Base-by-base conservation (phyloP, 139 green algal species). In the Tetradesmus obliquus region DNA sequence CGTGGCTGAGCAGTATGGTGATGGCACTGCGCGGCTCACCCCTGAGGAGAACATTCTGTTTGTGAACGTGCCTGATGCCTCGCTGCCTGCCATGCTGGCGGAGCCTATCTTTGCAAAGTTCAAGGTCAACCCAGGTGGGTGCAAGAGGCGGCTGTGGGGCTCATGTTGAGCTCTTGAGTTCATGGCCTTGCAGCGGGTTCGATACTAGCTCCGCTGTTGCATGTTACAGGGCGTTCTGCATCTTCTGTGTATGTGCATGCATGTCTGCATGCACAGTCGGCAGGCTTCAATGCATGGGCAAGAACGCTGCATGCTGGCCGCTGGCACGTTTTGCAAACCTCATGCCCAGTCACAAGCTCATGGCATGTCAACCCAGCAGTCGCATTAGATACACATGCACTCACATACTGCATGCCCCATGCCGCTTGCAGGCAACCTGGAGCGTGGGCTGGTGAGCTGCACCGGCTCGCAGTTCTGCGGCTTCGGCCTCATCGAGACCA, bases 41-140 rank as follows among this genome's bases (percentile, higher is more conserved):
- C 98, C 99, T 81, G 98, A 99, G 93, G 94, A 99, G 95, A 99
- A 99, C 92, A 91, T 99, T 2, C 91, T 99, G 2, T 97, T 99
- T 84, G 93, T 96, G 55, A 98, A 99, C 91, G 93, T 99, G 5
- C 96, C 96, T 0, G 93, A 99, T 79, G 96, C 82, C n/a, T 97
- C 97, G 57, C 85, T 99, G 79, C 94, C 96, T 2, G 96, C 90
- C 1, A 93, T 99, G 92, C 94, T 98, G 88, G 91, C 93, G n/a
- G 98, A 99, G 91, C 97, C 97, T 2, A 79, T 99, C 13, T 97
- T 99, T 87, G 60, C 97, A 84, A 95, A 93, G 58, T 98, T 96
- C 90, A 91, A 93, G 80, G 91, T 96, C 87, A 91, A 94, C 90
- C 92, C 95, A 72, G 95, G 95, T 91, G 84, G 7, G 91, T 58